Percentiles rank a stretch among this genome's conserved stretches.
Evolutionary conservation across 495 filamentous ascomycete species (phyloP).

Genomic region (Xylaria acuta): DNA sequence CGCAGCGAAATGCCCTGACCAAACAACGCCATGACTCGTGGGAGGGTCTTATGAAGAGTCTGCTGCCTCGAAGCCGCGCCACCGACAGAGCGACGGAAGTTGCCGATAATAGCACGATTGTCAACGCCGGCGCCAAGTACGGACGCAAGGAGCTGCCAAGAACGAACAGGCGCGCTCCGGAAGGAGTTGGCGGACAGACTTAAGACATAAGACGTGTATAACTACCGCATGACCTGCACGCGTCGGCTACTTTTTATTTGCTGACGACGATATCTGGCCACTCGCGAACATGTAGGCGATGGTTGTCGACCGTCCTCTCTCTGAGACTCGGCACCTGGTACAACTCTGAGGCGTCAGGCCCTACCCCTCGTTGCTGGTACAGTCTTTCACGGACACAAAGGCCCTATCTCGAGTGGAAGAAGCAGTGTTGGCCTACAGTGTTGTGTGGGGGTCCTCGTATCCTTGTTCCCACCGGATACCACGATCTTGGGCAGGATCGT

Average conservation of each 20-base stretch:
- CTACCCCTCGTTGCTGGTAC: background rate
- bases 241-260: background rate
- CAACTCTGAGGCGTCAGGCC: no score
- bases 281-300: background rate
- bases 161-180: constrained; percentile 26
- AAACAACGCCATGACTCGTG: constrained; percentile 48
- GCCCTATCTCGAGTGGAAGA: background rate
- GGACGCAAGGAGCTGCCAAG: constrained; percentile 46
- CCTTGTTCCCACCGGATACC: background rate
- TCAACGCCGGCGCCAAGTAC: constrained; percentile 47
- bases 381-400: background rate
- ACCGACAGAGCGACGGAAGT: constrained; percentile 60
- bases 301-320: background rate
- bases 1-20: constrained; percentile 42
- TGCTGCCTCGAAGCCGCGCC: constrained; percentile 37
- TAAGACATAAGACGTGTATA: constrained; percentile 12
- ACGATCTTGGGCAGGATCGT: background rate
- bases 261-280: background rate
- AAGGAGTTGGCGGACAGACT: constrained; percentile 17
- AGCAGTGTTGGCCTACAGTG: background rate
- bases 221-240: background rate
- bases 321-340: background rate
- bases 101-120: constrained; percentile 57
- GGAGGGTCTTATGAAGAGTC: constrained; percentile 51
- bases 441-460: background rate